Evolutionary conservation across 2,329 filamentous ascomycete species (phyloP).

Genomic region (Neofusicoccum parvum): DNA sequence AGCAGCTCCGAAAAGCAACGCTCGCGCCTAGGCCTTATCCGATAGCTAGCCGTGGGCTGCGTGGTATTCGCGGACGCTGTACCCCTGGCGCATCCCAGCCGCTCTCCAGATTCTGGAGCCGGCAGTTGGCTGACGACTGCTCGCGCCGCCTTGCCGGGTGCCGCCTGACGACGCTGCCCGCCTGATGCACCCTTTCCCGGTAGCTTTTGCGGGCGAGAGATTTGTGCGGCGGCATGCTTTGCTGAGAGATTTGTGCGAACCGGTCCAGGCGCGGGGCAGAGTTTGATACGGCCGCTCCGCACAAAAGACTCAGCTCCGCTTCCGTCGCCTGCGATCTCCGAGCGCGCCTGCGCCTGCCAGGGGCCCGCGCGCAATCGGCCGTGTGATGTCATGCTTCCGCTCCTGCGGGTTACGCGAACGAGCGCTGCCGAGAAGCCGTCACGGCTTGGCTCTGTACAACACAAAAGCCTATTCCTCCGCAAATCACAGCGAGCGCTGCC

Average conservation of each 20-base stretch:
- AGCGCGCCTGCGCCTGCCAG: background rate
- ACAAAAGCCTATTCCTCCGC: too few species aligned
- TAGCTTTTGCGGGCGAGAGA: background rate
- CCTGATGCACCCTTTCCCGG: background rate
- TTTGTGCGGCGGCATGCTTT: background rate
- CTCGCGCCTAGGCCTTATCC: background rate
- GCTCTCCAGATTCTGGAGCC: background rate
- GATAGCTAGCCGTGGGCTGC: background rate
- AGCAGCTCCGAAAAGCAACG: background rate
- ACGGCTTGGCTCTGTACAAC: background rate
- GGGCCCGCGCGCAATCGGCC: background rate
- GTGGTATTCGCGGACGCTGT: background rate
- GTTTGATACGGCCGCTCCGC: conserved; percentile 18
- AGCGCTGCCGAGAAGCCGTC: background rate
- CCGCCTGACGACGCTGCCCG: background rate
- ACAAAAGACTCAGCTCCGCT: conserved; percentile 14
- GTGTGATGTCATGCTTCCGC: background rate
- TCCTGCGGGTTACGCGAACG: background rate
- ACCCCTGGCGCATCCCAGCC: conserved; percentile 4
- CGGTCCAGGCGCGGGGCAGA: background rate
- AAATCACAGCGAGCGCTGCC: too few species aligned
- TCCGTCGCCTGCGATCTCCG: conserved; percentile 1
- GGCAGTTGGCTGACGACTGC: background rate
- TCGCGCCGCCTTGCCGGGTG: background rate
- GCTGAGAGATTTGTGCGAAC: conserved; percentile 13